Conservation (phyloP, 116 monocot genomes). For the Trichopus zeylanicus region DNA sequence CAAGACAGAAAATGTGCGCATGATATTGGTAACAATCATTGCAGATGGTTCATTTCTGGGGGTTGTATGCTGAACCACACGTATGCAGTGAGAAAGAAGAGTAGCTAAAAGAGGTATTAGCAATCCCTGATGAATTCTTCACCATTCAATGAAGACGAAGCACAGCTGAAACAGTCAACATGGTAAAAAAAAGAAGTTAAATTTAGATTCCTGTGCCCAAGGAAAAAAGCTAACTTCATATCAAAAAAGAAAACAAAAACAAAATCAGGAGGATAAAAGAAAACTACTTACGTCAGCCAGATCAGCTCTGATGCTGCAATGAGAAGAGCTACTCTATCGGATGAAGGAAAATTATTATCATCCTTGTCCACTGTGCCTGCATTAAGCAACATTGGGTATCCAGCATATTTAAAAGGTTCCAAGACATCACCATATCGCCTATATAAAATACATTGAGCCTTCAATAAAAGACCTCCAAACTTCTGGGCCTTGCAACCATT, state of each 20-base stretch:
- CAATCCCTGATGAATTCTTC: constrained; percentile 96
- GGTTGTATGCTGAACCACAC: constrained; percentile 93
- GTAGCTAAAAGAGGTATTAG: constrained; percentile 83
- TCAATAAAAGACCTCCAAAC: constrained; percentile 92
- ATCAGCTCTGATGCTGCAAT: constrained; percentile 93
- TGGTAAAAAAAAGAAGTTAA: neutral
- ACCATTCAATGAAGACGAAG: constrained; percentile 94
- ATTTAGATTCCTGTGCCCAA: neutral
- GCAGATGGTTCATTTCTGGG: constrained; percentile 84
- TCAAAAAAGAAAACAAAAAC: constrained; percentile 7
- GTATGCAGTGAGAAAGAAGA: constrained; percentile 90
- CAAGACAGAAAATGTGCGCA: constrained; percentile 77
- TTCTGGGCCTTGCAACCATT: constrained; percentile 98
- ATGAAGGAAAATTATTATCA: constrained; percentile 94
- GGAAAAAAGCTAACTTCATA: constrained; percentile 10
- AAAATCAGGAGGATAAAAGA: constrained; percentile 2
- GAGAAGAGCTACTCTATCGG: constrained; percentile 84
- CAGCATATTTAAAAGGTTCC: constrained; percentile 99
- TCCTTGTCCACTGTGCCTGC: constrained; percentile 90
- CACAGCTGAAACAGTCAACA: constrained; percentile 49
- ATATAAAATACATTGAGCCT: constrained; percentile 93
- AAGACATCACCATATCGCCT: constrained; percentile 83
- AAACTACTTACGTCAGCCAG: constrained; percentile 82
- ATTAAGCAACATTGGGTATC: constrained; percentile 98
- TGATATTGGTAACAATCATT: constrained; percentile 88